Percentiles rank a stretch among this genome's conserved stretches.
phyloP scores from a whole-genome alignment of 805 yeast genomes.

The Zygosaccharomyces pseudorouxii region DNA sequence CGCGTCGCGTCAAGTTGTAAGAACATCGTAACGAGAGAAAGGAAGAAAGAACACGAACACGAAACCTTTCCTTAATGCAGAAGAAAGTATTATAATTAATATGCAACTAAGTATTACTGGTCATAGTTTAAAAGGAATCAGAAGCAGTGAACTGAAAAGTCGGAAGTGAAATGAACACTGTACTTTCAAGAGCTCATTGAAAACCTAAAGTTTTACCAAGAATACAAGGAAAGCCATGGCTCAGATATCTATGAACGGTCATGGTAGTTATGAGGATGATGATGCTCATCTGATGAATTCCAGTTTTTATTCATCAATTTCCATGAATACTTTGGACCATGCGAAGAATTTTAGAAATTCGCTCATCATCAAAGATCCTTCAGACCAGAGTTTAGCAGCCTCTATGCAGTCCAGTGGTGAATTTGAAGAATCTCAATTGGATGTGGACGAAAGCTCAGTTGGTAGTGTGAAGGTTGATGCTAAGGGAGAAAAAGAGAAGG shows the following conservation, averaged over 20 bases:
- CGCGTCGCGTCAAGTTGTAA: conserved; percentile 11
- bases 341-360: conserved; percentile 35
- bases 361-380: conserved; percentile 27
- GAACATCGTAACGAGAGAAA: background rate
- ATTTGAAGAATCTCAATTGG: conserved; percentile 3
- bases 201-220: background rate
- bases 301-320: conserved; percentile 30
- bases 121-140: background rate
- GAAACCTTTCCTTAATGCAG: conserved; percentile 1
- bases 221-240: background rate
- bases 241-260: background rate
- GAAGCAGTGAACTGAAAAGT: background rate
- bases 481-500: conserved; percentile 7
- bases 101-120: background rate
- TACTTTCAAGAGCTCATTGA: background rate
- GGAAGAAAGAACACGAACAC: conserved; percentile 1
- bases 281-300: conserved; percentile 22
- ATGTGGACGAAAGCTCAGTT: background rate
- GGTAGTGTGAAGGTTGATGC: background rate
- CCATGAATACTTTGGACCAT: conserved; percentile 31
- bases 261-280: conserved; percentile 9
- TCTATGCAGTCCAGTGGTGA: conserved; percentile 6
- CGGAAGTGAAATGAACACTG: background rate
- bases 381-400: conserved; percentile 17
- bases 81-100: background rate